Percentiles rank a stretch among this genome's conserved stretches.
These are phyloP conservation scores for Lactuca saligna DNA, from an alignment of 129 eudicot genomes.

Conservation along the genomic window DNA sequence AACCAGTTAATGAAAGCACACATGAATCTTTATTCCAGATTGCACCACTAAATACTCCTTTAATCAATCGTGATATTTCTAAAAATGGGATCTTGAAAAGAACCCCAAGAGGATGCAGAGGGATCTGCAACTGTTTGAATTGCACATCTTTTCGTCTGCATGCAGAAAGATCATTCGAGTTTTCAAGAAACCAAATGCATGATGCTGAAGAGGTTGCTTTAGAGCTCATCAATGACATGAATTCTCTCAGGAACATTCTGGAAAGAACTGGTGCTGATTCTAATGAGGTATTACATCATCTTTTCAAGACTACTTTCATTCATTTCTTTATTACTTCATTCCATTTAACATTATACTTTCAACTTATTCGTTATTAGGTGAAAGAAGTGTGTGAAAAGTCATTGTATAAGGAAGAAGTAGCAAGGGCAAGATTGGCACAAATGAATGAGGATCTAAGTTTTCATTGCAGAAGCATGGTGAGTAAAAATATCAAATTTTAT, in stretches of 20 bases:
- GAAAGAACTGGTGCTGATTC: constrained; percentile 28
- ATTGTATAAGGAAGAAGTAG: constrained; percentile 35
- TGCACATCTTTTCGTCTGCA: constrained; percentile 75
- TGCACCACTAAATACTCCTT: constrained; percentile 20
- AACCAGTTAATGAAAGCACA: constrained; percentile 17
- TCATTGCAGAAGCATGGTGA: constrained; percentile 42
- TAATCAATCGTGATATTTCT: constrained; percentile 14
- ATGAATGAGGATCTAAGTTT: constrained; percentile 38
- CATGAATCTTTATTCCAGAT: constrained; percentile 19
- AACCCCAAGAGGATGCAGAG: constrained; percentile 72
- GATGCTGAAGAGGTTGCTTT: constrained; percentile 74
- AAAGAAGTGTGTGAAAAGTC: constrained; percentile 40
- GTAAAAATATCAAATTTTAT: no score
- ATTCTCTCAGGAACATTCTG: constrained; percentile 43
- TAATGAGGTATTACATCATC: constrained; percentile 21
- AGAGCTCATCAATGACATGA: constrained; percentile 53
- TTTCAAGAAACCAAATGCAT: constrained; percentile 72
- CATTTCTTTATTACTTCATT: neutral
- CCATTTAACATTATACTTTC: no score
- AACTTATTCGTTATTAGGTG: constrained; percentile 7
- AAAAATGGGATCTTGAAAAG: constrained; percentile 60
- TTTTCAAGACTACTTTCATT: neutral
- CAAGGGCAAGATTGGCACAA: constrained; percentile 33
- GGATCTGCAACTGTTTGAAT: constrained; percentile 66
- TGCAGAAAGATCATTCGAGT: constrained; percentile 80